Base-by-base conservation (phyloP, 176 grass and related monocot species). In the Poa annua region DNA sequence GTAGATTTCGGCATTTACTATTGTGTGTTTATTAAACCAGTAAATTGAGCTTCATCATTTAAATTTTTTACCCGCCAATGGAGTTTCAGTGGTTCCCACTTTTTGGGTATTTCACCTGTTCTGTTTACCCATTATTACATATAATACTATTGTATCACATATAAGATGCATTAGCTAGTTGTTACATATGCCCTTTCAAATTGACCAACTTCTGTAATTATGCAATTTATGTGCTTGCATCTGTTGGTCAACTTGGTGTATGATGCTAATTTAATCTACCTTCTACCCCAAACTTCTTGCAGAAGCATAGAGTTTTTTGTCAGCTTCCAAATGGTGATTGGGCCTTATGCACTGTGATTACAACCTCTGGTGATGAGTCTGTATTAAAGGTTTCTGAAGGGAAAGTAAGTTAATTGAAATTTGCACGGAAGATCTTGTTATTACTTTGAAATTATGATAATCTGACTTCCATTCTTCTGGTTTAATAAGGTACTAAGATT, bases 301-400 rank as follows among this genome's bases (percentile, higher is more conserved):
- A 99, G 96, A 96, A 91, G 50, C 83, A 87, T 75, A 92, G 92
- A 77, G 93, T 92, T 78, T 99, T 94, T 83, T 96, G 89, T 63
- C 86, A 87, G 81, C 91, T 90, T 88, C 80, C 80, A 52, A 96
- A 90, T 88, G 85, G 96, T 63, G 77, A 92, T 59, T 99, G 96
- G 96, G 85, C 88, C 66, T 85, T 99, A 68, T 94, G 91, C 53
- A 94, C 85, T 74, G 86, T 99, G 77, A 32, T 96, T 80, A 90
- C 96, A 34, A 92, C 89, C 41, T 80, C 93, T 67, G 91, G 87
- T 59, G 80, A 90, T 1, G 96, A 99, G 59, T 90, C 96, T 26
- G 67, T 99, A 75, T 13, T 99, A 57, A 92, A 87, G 65, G 74
- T 92, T 85, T 76, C 87, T 47, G 85, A 96, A 75, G 93, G 89